A percentile compares a stretch with the other conserved stretches of the same genome.
Conservation (phyloP, 1,284 basidiomycete genomes). For the Taiwanofungus camphoratus region DNA sequence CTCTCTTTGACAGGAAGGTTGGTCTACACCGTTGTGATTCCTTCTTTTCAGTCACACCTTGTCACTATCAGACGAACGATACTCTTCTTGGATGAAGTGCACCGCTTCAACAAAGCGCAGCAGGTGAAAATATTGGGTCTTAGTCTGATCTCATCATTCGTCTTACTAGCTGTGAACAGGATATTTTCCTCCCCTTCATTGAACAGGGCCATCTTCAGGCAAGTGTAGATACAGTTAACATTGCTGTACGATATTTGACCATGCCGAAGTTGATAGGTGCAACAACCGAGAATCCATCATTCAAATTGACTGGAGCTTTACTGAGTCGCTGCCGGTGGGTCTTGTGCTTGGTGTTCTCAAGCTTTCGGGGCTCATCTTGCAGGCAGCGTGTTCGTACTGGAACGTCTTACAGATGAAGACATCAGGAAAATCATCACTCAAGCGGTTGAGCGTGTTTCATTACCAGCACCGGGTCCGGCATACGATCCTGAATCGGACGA, state of each 20-base stretch:
- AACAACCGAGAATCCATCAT: conserved; percentile 91
- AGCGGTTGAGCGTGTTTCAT: conserved; percentile 40
- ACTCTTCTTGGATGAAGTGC: conserved; percentile 84
- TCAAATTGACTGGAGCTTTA: conserved; percentile 75
- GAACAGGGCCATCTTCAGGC: conserved; percentile 77
- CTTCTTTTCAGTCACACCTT: too few relatives aligned
- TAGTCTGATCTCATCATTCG: background rate
- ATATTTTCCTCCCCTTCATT: conserved; percentile 76
- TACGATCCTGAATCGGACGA: conserved; percentile 7
- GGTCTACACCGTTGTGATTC: too few relatives aligned
- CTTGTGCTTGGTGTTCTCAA: background rate
- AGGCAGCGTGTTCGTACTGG: conserved; percentile 55
- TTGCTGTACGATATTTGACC: conserved; percentile 5
- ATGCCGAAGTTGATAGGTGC: conserved; percentile 67
- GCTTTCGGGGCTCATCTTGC: background rate
- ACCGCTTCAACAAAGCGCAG: conserved; percentile 82
- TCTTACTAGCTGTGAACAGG: conserved; percentile 35
- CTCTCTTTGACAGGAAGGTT: conserved; percentile 68
- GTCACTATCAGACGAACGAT: conserved; percentile 55
- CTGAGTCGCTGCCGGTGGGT: conserved; percentile 76
- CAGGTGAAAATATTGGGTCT: conserved; percentile 47
- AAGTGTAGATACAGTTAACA: background rate
- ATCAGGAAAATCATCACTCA: conserved; percentile 46
- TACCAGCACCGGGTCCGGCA: conserved; percentile 6
- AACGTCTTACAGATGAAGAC: conserved; percentile 56